Percentiles rank a stretch among this genome's conserved stretches.
Conservation (phyloP, 2,329 filamentous ascomycete genomes). For the Sclerotinia subarctica region DNA sequence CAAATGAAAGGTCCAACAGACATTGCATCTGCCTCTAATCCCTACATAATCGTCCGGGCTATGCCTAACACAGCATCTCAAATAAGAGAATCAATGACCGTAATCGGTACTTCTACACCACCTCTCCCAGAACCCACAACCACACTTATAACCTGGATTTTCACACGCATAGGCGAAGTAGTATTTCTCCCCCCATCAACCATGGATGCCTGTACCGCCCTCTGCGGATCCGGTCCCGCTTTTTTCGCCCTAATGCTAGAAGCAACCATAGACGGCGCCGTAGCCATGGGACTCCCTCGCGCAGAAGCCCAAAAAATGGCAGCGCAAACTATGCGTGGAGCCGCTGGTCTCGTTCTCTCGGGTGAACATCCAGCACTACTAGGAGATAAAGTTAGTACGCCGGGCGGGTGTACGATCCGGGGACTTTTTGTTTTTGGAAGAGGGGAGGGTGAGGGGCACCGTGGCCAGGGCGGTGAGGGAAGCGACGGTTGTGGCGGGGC, state of each 20-base stretch:
- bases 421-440: slow-evolving; percentile 70
- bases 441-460: slow-evolving; percentile 64
- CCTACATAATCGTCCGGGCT: slow-evolving; percentile 52
- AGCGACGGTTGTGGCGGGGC: slow-evolving; percentile 65
- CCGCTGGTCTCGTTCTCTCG: slow-evolving; percentile 62
- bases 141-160: slow-evolving; percentile 69
- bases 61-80: slow-evolving; percentile 83
- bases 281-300: slow-evolving; percentile 73
- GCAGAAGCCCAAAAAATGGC: slow-evolving; percentile 74
- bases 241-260: slow-evolving; percentile 72
- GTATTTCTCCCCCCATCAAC: slow-evolving; percentile 61
- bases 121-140: slow-evolving; percentile 53
- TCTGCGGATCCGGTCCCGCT: slow-evolving; percentile 72
- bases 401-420: slow-evolving; percentile 74
- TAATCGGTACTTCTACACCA: slow-evolving; percentile 63
- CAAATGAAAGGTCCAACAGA: neutral
- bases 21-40: slow-evolving; percentile 41
- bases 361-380: slow-evolving; percentile 74
- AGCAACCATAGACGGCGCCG: slow-evolving; percentile 71
- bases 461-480: slow-evolving; percentile 68
- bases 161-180: slow-evolving; percentile 69
- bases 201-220: slow-evolving; percentile 71
- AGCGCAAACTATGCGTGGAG: slow-evolving; percentile 73
- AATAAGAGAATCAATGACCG: slow-evolving; percentile 78
- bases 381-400: slow-evolving; percentile 72